A percentile compares a stretch with the other conserved stretches of the same genome.
These are phyloP conservation scores for Blastobotrys attinorum DNA, from an alignment of 805 yeast species.

Conservation along the genomic window DNA sequence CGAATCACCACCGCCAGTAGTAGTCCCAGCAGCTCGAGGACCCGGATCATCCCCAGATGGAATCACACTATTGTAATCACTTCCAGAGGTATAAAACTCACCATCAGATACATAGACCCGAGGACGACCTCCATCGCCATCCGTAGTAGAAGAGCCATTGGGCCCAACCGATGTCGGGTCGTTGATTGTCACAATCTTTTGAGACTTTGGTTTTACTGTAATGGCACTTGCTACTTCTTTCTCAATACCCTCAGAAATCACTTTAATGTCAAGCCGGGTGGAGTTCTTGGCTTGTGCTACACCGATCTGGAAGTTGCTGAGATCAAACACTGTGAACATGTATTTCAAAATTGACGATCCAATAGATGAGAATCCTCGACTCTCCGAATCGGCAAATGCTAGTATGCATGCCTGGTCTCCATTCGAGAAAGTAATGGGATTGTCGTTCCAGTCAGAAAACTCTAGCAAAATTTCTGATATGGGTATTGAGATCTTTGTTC, in stretches of 20 bases:
- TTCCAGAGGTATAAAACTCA: slow-evolving; percentile 1
- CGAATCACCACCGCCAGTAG: too few relatives aligned
- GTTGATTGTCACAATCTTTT: background rate
- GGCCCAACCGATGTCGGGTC: too few relatives aligned
- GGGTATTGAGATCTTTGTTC: slow-evolving; percentile 16
- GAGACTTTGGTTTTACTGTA: background rate
- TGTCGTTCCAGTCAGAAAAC: background rate
- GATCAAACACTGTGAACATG: slow-evolving; percentile 19
- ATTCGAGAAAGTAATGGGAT: slow-evolving; percentile 3
- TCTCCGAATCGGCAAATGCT: slow-evolving; percentile 13
- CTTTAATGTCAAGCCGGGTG: background rate
- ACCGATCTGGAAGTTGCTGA: slow-evolving; percentile 14
- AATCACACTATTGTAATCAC: background rate
- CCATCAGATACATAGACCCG: background rate
- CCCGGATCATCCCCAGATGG: background rate
- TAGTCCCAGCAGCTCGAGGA: too few relatives aligned
- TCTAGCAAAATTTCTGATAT: slow-evolving; percentile 11
- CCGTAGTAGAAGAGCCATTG: background rate
- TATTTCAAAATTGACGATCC: slow-evolving; percentile 15
- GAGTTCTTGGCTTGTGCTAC: slow-evolving; percentile 13
- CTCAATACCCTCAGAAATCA: slow-evolving; percentile 1
- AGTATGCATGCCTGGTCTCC: slow-evolving; percentile 18
- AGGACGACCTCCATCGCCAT: slow-evolving; percentile 1
- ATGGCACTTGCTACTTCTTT: slow-evolving; percentile 1
- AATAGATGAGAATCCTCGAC: slow-evolving; percentile 15